Evolutionary conservation across 1,284 basidiomycete genomes (phyloP), one percentile per base, ranked within the genome.

Genomic region (Sanguinoderma infundibulare): DNA sequence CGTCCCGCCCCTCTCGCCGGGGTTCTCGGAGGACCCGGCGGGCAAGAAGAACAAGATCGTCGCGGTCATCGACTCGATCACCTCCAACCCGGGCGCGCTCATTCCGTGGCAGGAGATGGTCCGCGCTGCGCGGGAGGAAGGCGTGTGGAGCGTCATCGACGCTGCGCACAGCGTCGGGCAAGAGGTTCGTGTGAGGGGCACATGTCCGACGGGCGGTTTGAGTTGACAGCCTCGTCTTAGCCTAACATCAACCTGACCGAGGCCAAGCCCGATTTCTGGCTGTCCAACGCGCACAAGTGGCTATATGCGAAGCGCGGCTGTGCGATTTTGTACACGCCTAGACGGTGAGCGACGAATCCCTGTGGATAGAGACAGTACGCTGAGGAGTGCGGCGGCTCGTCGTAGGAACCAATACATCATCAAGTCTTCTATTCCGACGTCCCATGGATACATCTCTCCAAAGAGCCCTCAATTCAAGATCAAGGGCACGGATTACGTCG

Each of bases 241-340:
- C 34, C 81, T 17, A 75, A 84, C 52, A 78, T 94, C 56, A 82
- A 94, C 71, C 68, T 95, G 47, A 79, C 78, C 9, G 76, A 80
- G 51, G 76, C 79, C 0, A 78, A 82, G 60, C 89, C 91, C 7
- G 94, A 96, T 74, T 95, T 95, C 72, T 94, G 87, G 85, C 78
- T 92, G n/a, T 89, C 90, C 1, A 94, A 94, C 71, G 90, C 88
- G 67, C 91, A 95, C 77, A 95, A 95, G 73, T 95, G 94, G 94
- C 76, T 95, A 5, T 86, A 78, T 65, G 83, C 86, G 6, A 92
- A 94, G 72, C 83, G 94, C 10, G 81, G 85, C 4, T 87, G 83
- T 57, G 89, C 92, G 0, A 77, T 91, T 15, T 77, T 96, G 30
- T 96, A 96, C 73, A 87, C 93, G 2, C 89, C 94, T 0, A 82